Evolutionary conservation across 192 early-diverging fungal species (phyloP).

Genomic region (Pilobolus umbonatus): DNA sequence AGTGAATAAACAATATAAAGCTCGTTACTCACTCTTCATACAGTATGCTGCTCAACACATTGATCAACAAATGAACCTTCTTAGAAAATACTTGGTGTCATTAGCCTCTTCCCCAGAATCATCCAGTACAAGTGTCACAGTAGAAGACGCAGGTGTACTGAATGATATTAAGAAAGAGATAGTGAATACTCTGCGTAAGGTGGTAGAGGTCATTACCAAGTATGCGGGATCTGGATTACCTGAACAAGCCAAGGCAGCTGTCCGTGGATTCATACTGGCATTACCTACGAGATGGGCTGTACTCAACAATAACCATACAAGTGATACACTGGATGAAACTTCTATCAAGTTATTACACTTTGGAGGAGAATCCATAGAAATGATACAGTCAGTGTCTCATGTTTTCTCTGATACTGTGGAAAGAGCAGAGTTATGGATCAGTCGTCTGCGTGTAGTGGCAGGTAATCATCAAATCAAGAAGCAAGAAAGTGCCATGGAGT

Average conservation of each 20-base stretch:
- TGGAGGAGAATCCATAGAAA: slow-evolving; percentile 67
- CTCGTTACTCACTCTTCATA: background rate
- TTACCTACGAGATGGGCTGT: slow-evolving; percentile 76
- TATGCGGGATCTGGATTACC: slow-evolving; percentile 85
- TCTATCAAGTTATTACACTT: slow-evolving; percentile 52
- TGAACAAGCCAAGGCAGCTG: slow-evolving; percentile 70
- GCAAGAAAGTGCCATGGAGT: no score
- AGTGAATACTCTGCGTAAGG: slow-evolving; percentile 75
- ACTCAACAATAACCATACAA: slow-evolving; percentile 21
- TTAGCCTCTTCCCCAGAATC: slow-evolving; percentile 22
- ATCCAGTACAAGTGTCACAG: slow-evolving; percentile 5
- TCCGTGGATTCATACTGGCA: slow-evolving; percentile 77
- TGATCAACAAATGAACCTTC: slow-evolving; percentile 57
- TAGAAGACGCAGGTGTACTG: slow-evolving; percentile 38
- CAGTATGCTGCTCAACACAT: slow-evolving; percentile 76
- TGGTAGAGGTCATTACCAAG: slow-evolving; percentile 80
- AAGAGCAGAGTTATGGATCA: slow-evolving; percentile 61
- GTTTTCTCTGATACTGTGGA: slow-evolving; percentile 68
- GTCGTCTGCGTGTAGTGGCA: slow-evolving; percentile 37
- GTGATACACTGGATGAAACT: slow-evolving; percentile 15
- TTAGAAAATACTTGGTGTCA: slow-evolving; percentile 53
- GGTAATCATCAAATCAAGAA: no score
- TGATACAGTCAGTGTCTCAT: slow-evolving; percentile 58
- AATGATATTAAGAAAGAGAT: slow-evolving; percentile 72
- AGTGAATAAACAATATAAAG: background rate